Evolutionary conservation across 352 stramenopile species (phyloP).

Genomic region (Vaucheria bursata): DNA sequence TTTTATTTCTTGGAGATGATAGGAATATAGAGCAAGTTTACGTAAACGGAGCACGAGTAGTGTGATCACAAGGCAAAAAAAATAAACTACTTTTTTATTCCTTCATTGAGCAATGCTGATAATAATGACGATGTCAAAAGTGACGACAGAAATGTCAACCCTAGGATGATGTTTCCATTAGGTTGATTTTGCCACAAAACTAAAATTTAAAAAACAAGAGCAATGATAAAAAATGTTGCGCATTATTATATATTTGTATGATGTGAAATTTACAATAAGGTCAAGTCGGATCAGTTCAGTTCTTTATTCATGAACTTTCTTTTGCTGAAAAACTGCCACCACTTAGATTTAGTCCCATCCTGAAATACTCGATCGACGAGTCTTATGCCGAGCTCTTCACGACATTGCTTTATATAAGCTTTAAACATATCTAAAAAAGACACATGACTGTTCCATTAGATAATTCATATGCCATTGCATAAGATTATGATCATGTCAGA

Average conservation of each 20-base stretch:
- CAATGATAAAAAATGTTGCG: not conserved
- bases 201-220: not conserved
- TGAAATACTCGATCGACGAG: conserved; percentile 68
- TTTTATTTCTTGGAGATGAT: conserved; percentile 69
- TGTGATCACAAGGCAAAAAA: not conserved
- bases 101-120: too few species aligned
- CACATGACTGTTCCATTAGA: too few species aligned
- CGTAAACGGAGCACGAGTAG: conserved; percentile 48
- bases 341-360: conserved; percentile 71
- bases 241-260: too few species aligned
- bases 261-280: too few species aligned
- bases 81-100: not conserved
- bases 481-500: not conserved
- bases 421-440: conserved; percentile 30
- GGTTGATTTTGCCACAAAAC: not conserved
- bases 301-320: conserved; percentile 85
- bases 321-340: conserved; percentile 82
- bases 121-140: too few species aligned
- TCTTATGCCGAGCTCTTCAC: conserved; percentile 66
- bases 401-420: conserved; percentile 73
- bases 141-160: too few species aligned
- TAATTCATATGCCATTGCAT: too few species aligned
- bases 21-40: conserved; percentile 74
- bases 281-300: too few species aligned
- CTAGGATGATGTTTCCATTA: not conserved